A percentile compares a stretch with the other conserved stretches of the same genome.
Evolutionary conservation across 768 basidiomycete species (phyloP).

Genomic region (Mycena epipterygia): DNA sequence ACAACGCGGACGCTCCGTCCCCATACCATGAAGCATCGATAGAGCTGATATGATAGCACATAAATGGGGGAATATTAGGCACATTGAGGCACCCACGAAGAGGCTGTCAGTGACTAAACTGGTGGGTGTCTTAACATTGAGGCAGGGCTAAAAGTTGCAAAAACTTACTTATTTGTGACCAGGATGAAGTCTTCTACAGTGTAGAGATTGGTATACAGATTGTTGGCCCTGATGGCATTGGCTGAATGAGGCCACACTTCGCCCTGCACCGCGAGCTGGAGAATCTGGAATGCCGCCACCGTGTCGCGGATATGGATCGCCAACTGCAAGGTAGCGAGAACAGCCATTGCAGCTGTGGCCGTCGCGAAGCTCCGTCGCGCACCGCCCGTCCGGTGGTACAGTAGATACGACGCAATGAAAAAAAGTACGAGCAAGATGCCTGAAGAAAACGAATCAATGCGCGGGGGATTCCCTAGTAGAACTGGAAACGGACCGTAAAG

Average conservation of each 20-base stretch:
- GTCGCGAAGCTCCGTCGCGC: neutral
- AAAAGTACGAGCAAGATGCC: constrained; percentile 6
- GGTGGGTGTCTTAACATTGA: neutral
- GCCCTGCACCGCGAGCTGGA: neutral
- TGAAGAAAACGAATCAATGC: neutral
- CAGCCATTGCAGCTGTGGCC: constrained; percentile 2
- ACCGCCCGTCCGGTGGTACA: neutral
- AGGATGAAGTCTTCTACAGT: neutral
- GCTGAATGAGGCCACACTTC: neutral
- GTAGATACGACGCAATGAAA: neutral
- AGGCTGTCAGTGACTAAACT: constrained; percentile 15
- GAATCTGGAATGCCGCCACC: neutral
- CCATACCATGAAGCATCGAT: constrained; percentile 14
- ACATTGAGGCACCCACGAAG: constrained; percentile 1
- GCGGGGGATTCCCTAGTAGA: no score
- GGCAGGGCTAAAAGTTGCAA: neutral
- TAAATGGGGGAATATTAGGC: neutral
- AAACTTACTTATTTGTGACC: constrained; percentile 15
- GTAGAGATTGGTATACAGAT: neutral
- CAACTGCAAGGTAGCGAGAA: constrained; percentile 5
- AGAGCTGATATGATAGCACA: neutral
- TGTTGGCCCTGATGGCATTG: neutral
- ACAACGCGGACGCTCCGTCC: neutral
- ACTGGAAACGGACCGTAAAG: constrained; percentile 1
- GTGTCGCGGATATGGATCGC: neutral